These are phyloP conservation scores for Vitis vinifera DNA, from an alignment of 164 flowering plant genomes.

Conservation along the genomic window DNA sequence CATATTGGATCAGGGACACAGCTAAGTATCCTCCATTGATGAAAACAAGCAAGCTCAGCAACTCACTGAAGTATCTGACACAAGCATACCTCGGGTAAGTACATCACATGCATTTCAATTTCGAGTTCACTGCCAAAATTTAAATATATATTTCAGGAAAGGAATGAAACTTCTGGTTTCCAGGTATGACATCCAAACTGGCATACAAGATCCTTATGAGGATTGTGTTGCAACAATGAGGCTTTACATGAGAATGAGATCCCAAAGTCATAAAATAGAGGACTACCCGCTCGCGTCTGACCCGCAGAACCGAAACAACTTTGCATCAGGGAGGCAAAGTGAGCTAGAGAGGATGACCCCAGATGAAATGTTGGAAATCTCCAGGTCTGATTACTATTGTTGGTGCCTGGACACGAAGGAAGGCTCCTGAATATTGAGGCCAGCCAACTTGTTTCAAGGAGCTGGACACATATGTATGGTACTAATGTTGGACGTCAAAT, in stretches of 20 bases:
- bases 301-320: slow-evolving; percentile 60
- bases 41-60: slow-evolving; percentile 97
- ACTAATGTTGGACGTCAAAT: no score
- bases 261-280: slow-evolving; percentile 54
- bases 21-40: slow-evolving; percentile 90
- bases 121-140: no score
- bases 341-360: slow-evolving; percentile 86
- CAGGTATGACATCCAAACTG: slow-evolving; percentile 83
- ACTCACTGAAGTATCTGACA: slow-evolving; percentile 83
- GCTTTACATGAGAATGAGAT: slow-evolving; percentile 79
- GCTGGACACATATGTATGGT: no score
- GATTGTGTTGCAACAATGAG: slow-evolving; percentile 88
- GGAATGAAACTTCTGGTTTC: background rate
- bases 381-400: slow-evolving; percentile 82
- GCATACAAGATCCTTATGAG: slow-evolving; percentile 86
- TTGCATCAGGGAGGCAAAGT: slow-evolving; percentile 62
- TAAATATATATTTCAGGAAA: background rate
- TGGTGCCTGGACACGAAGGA: slow-evolving; percentile 80
- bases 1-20: slow-evolving; percentile 53
- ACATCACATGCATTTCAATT: background rate
- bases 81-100: slow-evolving; percentile 82
- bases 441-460: no score
- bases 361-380: slow-evolving; percentile 63
- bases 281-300: slow-evolving; percentile 57
- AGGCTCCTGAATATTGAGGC: background rate